Evolutionary conservation across 768 basidiomycete species (phyloP), one percentile per base, ranked within the genome.

Genomic region (Pholiota conissans): DNA sequence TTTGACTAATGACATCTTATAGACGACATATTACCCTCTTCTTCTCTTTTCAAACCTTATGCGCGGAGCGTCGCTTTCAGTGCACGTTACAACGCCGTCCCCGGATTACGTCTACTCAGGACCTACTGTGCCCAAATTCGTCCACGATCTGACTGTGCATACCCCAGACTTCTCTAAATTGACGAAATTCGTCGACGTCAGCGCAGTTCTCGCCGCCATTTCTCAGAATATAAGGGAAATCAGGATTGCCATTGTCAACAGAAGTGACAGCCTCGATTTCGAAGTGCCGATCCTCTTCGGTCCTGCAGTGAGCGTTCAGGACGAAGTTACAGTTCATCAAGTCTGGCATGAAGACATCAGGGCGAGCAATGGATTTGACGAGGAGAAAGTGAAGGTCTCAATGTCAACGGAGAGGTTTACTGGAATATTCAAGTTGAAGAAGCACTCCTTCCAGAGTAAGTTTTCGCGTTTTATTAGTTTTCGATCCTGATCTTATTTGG

Each of bases 41-140:
- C 74, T 78, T 20, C 74, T 85, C 24, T 86, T 86, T 70, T 76
- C 81, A 1, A 80, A 67, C 37, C 75, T 81, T 52, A 87, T 87
- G 85, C 77, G 76, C 34, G 82, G 83, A 39, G 67, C 67, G 24
- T 73, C 79, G 4, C 70, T 81, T 14, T 59, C 69, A 29, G 67
- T 81, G 29, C 67, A 75, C 55, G 71, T 80, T 53, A 59, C 69
- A 14, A 71, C 73, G 5, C 71, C 73, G 5, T 56, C 61, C 1
- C 54, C 61, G 2, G 34, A 61, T 0, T 58, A 62, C 11, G 55
- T 64, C 3, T 82, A 79, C 65, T 60, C 61, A 0, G 79, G 80
- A 0, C 74, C 78, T 6, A 84, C 84, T 0, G 77, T 83, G 34
- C 85, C 84, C 2, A 60, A 73, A 10, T 85, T 80, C 70, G 76